A percentile compares a stretch with the other conserved stretches of the same genome.
Evolutionary conservation across 495 filamentous ascomycete species (phyloP).

Genomic region (Aspergillus homomorphus): DNA sequence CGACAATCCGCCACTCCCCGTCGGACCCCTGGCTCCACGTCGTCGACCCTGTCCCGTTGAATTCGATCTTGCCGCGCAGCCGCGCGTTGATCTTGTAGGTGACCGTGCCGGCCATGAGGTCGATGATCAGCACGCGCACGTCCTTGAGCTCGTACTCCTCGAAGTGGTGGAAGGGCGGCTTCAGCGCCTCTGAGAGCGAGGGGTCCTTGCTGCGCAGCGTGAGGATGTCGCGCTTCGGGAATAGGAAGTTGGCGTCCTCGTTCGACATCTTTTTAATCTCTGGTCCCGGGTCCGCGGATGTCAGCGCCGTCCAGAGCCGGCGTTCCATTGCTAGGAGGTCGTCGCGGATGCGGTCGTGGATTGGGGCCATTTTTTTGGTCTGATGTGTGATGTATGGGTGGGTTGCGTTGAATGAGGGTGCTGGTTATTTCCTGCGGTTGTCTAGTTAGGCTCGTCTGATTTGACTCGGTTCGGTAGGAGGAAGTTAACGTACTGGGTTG

Average conservation of each 20-base stretch:
- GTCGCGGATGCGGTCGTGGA: conserved; percentile 45
- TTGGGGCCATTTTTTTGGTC: conserved; percentile 28
- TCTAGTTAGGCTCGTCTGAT: background rate
- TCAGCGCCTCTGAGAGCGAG: conserved; percentile 26
- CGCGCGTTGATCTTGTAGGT: conserved; percentile 37
- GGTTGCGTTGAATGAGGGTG: background rate
- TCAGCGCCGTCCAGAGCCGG: conserved; percentile 43
- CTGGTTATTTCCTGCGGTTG: background rate
- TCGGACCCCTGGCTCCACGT: conserved; percentile 47
- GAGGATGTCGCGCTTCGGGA: conserved; percentile 37
- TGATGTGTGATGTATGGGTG: background rate
- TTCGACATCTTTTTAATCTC: conserved; percentile 39
- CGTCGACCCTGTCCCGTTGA: conserved; percentile 33
- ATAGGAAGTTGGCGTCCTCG: conserved; percentile 35
- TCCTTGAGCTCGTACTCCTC: conserved; percentile 40
- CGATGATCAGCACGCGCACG: conserved; percentile 41
- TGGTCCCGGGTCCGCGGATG: conserved; percentile 41
- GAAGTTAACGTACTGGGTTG: too few species aligned
- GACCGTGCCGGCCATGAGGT: conserved; percentile 43
- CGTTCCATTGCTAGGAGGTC: conserved; percentile 41
- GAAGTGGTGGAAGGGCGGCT: conserved; percentile 43
- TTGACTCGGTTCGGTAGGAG: too few species aligned
- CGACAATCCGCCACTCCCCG: conserved; percentile 42
- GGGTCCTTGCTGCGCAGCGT: conserved; percentile 30
- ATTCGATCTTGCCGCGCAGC: conserved; percentile 23